Evolutionary conservation across 2,329 filamentous ascomycete genomes (phyloP), one percentile per base, ranked within the genome.

Genomic region (Monosporascus sp.): DNA sequence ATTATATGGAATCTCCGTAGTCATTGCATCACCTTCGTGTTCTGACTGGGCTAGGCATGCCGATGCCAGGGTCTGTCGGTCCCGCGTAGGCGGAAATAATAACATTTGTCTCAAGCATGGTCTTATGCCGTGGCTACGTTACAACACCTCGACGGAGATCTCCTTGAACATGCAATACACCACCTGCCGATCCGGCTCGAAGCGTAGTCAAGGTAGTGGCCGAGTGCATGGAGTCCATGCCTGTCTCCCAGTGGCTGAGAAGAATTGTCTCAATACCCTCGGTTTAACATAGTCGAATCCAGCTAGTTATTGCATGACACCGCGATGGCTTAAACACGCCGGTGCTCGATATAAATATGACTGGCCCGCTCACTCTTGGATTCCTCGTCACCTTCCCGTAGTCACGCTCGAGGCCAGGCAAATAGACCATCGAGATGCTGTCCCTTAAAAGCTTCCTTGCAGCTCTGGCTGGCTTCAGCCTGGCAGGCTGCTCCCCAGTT

Each of bases 401-500:
- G 27, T 31, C 27, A 31, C 27, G 27, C 27, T 31, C 27, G 27
- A 31, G 9, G 7, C 9, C 9, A 11, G 39, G 14, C 8, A 18
- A 11, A 43, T 11, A 43, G 9, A 20, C n/a, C 9, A 20, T 43
- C 39, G 39, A 43, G 18, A 24, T 43, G 39, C n/a, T 15, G 17
- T 43, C n/a, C 4, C 8, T 43, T 20, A 22, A 22, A 15, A 43
- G 39, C 18, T n/a, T 43, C 18, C 3, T 20, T 43, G 18, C 39
- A 11, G 18, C 18, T 5, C 39, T 43, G 9, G 18, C 39, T 20
- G n/a, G n/a, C 9, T 43, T n/a, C 7, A 43, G 39, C 18, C 39
- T 43, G 3, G 39, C 39, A 22, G 20, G 18, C 18, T 43, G 39
- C n/a, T n/a, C 53, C 24, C 58, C 52, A 38, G 48, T 31, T 5